Evolutionary conservation across 768 basidiomycete species (phyloP).

Genomic region (Fomitopsis serialis): DNA sequence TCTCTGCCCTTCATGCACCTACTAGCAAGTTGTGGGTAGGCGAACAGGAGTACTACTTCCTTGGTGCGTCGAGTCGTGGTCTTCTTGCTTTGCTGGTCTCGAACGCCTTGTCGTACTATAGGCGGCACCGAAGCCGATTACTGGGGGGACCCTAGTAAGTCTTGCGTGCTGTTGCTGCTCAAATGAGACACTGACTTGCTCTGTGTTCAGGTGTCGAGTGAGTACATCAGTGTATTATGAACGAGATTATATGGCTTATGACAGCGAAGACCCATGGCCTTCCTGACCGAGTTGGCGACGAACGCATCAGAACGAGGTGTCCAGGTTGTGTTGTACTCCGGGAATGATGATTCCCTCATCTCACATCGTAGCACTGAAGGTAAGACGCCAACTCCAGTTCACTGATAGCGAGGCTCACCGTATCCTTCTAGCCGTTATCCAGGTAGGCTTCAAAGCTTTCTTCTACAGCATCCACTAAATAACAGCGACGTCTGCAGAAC

Average conservation of each 20-base stretch:
- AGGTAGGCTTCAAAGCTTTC: slow-evolving; percentile 27
- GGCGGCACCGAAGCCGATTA: background rate
- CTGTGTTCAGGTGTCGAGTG: slow-evolving; percentile 34
- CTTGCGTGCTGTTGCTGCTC: background rate
- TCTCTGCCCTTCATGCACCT: slow-evolving; percentile 64
- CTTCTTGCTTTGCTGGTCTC: too few relatives aligned
- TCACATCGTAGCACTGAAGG: slow-evolving; percentile 61
- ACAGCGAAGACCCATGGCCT: slow-evolving; percentile 50
- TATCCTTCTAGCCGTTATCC: slow-evolving; percentile 34
- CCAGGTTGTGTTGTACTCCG: slow-evolving; percentile 56
- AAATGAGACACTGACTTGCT: too few relatives aligned
- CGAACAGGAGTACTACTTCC: slow-evolving; percentile 24
- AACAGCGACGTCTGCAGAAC: slow-evolving; percentile 37
- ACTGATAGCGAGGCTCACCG: background rate
- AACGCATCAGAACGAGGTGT: slow-evolving; percentile 51
- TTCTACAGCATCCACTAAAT: background rate
- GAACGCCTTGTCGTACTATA: background rate
- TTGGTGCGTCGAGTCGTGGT: slow-evolving; percentile 9
- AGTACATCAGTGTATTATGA: slow-evolving; percentile 5
- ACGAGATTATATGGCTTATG: background rate
- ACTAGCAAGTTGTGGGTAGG: slow-evolving; percentile 44
- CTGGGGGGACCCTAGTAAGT: slow-evolving; percentile 11
- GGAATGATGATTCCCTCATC: slow-evolving; percentile 64
- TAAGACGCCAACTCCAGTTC: slow-evolving; percentile 20
- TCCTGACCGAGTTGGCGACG: slow-evolving; percentile 59